These are phyloP conservation scores for Corylus avellana DNA, from an alignment of 306 rosid species.

Conservation along the genomic window DNA sequence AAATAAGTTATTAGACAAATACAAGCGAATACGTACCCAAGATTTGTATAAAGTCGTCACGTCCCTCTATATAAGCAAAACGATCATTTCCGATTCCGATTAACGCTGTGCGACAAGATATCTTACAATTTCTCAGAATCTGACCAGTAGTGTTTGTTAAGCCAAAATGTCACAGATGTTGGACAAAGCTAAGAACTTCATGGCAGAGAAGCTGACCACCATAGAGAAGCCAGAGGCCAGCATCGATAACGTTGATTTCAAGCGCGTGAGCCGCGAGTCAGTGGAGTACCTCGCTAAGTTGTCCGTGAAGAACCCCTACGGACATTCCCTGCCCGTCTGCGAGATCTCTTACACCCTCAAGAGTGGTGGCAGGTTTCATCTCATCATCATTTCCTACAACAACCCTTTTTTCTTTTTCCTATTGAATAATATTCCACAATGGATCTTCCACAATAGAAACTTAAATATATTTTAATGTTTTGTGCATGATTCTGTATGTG, in stretches of 20 bases:
- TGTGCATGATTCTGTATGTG: background rate
- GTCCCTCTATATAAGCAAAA: too few relatives aligned
- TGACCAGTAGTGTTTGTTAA: too few relatives aligned
- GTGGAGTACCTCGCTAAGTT: slow-evolving; percentile 66
- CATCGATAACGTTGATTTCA: slow-evolving; percentile 61
- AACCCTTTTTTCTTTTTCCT: background rate
- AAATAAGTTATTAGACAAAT: too few relatives aligned
- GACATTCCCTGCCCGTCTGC: slow-evolving; percentile 59
- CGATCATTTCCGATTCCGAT: too few relatives aligned
- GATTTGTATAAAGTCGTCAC: too few relatives aligned
- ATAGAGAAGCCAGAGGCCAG: slow-evolving; percentile 72
- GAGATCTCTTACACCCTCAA: slow-evolving; percentile 69
- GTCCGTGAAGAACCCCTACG: slow-evolving; percentile 61
- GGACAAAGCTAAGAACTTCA: slow-evolving; percentile 58
- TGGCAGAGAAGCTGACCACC: slow-evolving; percentile 47
- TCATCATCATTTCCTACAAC: too few relatives aligned
- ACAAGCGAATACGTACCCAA: too few relatives aligned
- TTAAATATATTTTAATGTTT: background rate
- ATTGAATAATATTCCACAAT: too few relatives aligned
- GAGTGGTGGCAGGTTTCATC: slow-evolving; percentile 54
- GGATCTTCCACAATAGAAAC: too few relatives aligned
- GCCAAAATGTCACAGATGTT: slow-evolving; percentile 52
- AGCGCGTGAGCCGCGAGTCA: slow-evolving; percentile 39
- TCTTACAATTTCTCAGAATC: too few relatives aligned
- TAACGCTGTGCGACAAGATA: too few relatives aligned